Evolutionary conservation across 2,329 filamentous ascomycete species (phyloP).

Genomic region (Scortechinia acanthostroma): DNA sequence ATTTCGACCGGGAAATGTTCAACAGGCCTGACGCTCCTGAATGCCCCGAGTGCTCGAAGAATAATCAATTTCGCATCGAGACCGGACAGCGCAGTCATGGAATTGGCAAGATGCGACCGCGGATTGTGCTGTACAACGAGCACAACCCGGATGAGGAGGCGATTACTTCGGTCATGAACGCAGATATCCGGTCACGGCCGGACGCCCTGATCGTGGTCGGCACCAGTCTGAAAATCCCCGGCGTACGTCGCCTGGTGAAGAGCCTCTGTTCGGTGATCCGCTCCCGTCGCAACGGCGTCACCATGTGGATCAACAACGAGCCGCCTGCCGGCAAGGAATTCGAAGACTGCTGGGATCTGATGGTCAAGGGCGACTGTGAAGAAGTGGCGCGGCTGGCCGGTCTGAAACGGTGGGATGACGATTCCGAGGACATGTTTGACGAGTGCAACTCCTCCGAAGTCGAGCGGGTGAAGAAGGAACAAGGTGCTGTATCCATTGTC

Average conservation of each 20-base stretch:
- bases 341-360: constrained; percentile 64
- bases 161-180: constrained; percentile 62
- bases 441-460: neutral
- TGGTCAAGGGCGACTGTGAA: constrained; percentile 63
- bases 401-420: constrained; percentile 20
- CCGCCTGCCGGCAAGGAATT: constrained; percentile 59
- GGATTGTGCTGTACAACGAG: constrained; percentile 75
- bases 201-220: constrained; percentile 70
- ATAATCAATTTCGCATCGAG: constrained; percentile 49
- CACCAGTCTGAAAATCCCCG: constrained; percentile 68
- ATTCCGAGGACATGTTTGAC: neutral
- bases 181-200: constrained; percentile 60
- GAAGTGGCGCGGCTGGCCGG: constrained; percentile 54
- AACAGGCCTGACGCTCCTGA: constrained; percentile 57
- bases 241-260: constrained; percentile 60
- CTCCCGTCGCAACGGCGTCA: constrained; percentile 55
- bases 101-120: constrained; percentile 61
- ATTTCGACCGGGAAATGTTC: constrained; percentile 58
- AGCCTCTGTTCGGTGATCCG: constrained; percentile 66
- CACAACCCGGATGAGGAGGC: constrained; percentile 70
- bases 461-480: neutral
- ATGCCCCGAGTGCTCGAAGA: constrained; percentile 51
- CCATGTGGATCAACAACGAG: constrained; percentile 69
- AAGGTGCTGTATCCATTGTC: neutral
- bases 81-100: constrained; percentile 65